phyloP scores from a whole-genome alignment of 1,139 yeast species.

The Spathaspora sp. region DNA sequence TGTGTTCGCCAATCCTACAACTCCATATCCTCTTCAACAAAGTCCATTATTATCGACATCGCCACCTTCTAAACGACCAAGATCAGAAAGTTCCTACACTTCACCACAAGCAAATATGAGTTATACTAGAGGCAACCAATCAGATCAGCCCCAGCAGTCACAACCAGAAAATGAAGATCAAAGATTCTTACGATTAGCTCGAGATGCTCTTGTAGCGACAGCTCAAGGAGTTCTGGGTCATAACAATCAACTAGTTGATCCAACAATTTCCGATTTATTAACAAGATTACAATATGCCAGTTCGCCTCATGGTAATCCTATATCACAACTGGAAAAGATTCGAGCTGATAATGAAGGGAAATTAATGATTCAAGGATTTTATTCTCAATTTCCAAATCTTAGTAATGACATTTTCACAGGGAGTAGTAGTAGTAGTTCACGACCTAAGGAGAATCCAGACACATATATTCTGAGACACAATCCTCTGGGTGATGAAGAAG shows the following conservation, averaged over 20 bases:
- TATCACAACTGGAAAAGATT: constrained; percentile 33
- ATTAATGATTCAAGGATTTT: constrained; percentile 44
- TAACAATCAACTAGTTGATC: constrained; percentile 39
- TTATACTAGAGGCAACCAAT: constrained; percentile 10
- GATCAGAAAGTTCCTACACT: constrained; percentile 1
- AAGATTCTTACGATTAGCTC: constrained; percentile 41
- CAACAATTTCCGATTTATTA: constrained; percentile 53
- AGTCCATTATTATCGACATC: background rate
- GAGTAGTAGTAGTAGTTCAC: background rate
- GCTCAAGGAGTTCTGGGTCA: constrained; percentile 32
- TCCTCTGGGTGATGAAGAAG: constrained; percentile 22
- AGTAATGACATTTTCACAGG: constrained; percentile 40
- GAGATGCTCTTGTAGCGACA: constrained; percentile 49
- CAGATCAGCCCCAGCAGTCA: constrained; percentile 2
- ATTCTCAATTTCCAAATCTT: constrained; percentile 43
- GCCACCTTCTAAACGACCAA: constrained; percentile 1
- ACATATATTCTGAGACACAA: constrained; percentile 5
- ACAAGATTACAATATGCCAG: constrained; percentile 52
- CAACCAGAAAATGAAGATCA: constrained; percentile 33
- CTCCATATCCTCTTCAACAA: background rate
- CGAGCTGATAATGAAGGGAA: constrained; percentile 43
- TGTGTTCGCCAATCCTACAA: background rate
- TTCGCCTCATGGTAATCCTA: constrained; percentile 55
- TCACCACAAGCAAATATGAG: constrained; percentile 13
- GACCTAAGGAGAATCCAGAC: background rate